Evolutionary conservation across 2,329 filamentous ascomycete genomes (phyloP).

Genomic region (Fusarium robinianum): DNA sequence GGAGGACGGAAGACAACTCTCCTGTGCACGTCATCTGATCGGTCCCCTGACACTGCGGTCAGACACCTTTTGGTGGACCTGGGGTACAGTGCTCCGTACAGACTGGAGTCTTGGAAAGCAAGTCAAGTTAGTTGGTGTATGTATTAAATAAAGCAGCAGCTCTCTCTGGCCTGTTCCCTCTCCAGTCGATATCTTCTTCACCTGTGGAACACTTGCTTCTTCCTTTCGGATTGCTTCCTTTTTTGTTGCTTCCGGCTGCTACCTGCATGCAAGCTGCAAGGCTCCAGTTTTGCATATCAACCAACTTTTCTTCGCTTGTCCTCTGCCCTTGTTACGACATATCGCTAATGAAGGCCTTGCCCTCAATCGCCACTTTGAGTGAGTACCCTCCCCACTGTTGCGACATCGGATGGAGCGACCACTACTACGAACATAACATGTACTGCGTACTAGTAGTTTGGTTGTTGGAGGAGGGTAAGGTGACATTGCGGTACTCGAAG

Average conservation of each 20-base stretch:
- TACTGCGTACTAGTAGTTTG: neutral
- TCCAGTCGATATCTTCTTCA: slow-evolving; percentile 1
- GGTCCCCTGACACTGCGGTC: slow-evolving; percentile 4
- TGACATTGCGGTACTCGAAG: slow-evolving; percentile 1
- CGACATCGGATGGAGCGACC: slow-evolving; percentile 3
- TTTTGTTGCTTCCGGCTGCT: neutral
- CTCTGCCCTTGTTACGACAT: slow-evolving; percentile 2
- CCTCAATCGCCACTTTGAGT: neutral
- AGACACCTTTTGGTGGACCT: too few species aligned
- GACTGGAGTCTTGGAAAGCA: too few species aligned
- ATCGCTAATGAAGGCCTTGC: neutral
- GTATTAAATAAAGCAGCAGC: too few species aligned
- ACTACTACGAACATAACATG: too few species aligned
- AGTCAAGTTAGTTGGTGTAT: too few species aligned
- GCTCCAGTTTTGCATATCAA: slow-evolving; percentile 14
- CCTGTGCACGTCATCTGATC: slow-evolving; percentile 27
- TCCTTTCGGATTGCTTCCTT: slow-evolving; percentile 3
- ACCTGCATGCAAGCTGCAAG: slow-evolving; percentile 21
- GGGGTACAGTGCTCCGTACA: too few species aligned
- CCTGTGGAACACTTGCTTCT: neutral
- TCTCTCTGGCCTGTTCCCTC: too few species aligned
- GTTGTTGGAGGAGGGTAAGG: slow-evolving; percentile 4
- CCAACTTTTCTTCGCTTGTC: slow-evolving; percentile 4
- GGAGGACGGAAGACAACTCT: slow-evolving; percentile 7
- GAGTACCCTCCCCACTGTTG: slow-evolving; percentile 1